Evolutionary conservation across 1,284 basidiomycete genomes (phyloP), one percentile per base, ranked within the genome.

Genomic region (Phlebopus sp.): DNA sequence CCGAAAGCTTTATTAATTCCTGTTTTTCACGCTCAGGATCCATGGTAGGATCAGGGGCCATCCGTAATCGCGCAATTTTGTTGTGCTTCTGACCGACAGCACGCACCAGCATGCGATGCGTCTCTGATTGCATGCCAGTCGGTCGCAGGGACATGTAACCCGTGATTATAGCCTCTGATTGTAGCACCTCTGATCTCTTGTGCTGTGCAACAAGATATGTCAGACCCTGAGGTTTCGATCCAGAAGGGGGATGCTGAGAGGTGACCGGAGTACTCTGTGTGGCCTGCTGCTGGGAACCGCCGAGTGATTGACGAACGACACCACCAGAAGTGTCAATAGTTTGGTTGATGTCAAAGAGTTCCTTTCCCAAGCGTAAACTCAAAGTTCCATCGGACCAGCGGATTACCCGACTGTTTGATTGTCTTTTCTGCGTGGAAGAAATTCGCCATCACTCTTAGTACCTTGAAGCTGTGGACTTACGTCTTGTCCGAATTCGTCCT

Each of bases 121-220:
- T 92, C 63, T 91, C 86, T 9, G 89, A 91, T 60, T 92, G 86
- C 81, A 95, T 90, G 52, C 89, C 87, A 8, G 90, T 90, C 0
- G 92, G 93, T 9, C 87, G 84, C 55, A 96, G 75, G 15, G 84
- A 78, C 77, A 96, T 85, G 58, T 85, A 82, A 27, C 91, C 92
- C 1, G 88, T 86, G 52, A 96, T 76, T 51, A 89, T 75, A 1
- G 86, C 84, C 66, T 95, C 91, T 18, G 90, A 79, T 67, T 95
- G 91, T 34, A 94, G 75, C 17, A 96, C 81, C 54, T 88, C 82
- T 5, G 88, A 88, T 42, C 87, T 84, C 59, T 88, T 86, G 70
- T 96, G 92, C 58, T 94, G 91, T 10, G 92, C 90, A 52, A 93
- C 90, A 51, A 95, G 82, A 69, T 95, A 96, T 7, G 90, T 90